These are phyloP conservation scores for Friedmanniomyces simplex DNA, from an alignment of 495 filamentous ascomycete genomes.

Conservation along the genomic window DNA sequence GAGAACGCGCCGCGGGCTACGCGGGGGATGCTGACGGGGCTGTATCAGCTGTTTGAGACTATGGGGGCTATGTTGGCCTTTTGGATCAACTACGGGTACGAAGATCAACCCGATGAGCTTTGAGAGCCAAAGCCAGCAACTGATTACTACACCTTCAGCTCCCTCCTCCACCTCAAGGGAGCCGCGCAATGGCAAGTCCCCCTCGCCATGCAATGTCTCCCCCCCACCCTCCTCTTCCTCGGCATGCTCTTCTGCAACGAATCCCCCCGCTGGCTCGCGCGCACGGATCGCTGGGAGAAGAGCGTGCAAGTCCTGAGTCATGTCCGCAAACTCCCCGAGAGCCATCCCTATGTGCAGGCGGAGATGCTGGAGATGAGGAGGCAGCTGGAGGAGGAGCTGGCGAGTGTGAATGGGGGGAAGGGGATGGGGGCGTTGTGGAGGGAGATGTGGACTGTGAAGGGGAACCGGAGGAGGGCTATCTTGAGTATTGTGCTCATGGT, in stretches of 20 bases:
- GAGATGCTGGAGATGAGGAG: constrained; percentile 22
- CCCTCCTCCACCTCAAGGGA: too few relatives aligned
- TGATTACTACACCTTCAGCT: too few relatives aligned
- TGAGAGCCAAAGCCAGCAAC: too few relatives aligned
- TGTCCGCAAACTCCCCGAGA: constrained; percentile 13
- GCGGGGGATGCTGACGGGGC: constrained; percentile 56
- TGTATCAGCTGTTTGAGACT: constrained; percentile 60
- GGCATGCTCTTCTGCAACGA: constrained; percentile 14
- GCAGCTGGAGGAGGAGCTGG: constrained; percentile 20
- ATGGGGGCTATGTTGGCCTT: constrained; percentile 54
- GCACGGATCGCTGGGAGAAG: constrained; percentile 11
- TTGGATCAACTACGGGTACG: constrained; percentile 12
- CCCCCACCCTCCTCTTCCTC: constrained; percentile 10
- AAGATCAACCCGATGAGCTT: constrained; percentile 1
- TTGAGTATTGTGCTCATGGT: constrained; percentile 29
- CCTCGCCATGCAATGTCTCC: constrained; percentile 16
- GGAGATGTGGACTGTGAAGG: constrained; percentile 13
- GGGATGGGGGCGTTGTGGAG: background rate
- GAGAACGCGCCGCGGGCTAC: constrained; percentile 65
- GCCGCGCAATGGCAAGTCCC: too few relatives aligned
- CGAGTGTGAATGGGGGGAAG: background rate
- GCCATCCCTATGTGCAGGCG: constrained; percentile 10
- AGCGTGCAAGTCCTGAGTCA: constrained; percentile 3
- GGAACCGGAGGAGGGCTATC: constrained; percentile 14
- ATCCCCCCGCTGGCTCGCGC: constrained; percentile 14